Evolutionary conservation across 2,329 filamentous ascomycete species (phyloP).

Genomic region (Diaporthe sp.): DNA sequence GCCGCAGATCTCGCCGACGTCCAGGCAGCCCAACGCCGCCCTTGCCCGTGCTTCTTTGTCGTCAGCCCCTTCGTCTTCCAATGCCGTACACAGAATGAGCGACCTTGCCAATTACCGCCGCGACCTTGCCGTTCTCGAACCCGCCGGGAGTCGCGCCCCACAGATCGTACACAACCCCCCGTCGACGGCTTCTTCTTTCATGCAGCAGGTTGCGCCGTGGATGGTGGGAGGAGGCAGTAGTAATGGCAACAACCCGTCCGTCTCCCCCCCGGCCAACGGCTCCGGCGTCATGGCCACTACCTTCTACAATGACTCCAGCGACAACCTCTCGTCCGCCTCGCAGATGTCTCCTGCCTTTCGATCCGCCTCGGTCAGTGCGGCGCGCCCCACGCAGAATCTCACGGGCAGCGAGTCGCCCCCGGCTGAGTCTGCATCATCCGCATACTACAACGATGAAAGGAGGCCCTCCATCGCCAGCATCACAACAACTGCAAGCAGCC

Average conservation of each 20-base stretch:
- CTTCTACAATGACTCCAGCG: slow-evolving; percentile 83
- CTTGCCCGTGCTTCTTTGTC: slow-evolving; percentile 56
- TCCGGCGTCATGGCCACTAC: slow-evolving; percentile 60
- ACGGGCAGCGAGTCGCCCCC: slow-evolving; percentile 73
- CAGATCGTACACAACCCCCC: slow-evolving; percentile 65
- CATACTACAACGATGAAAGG: slow-evolving; percentile 78
- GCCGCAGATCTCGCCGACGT: slow-evolving; percentile 61
- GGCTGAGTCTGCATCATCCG: slow-evolving; percentile 46
- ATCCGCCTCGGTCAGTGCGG: slow-evolving; percentile 55
- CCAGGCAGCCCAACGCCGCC: slow-evolving; percentile 44
- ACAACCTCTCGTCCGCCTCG: slow-evolving; percentile 72
- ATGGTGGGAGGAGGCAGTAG: slow-evolving; percentile 55
- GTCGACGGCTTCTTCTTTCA: slow-evolving; percentile 57
- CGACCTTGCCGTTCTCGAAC: slow-evolving; percentile 78
- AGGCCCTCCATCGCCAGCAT: slow-evolving; percentile 91
- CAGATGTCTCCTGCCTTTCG: slow-evolving; percentile 81
- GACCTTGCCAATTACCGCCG: slow-evolving; percentile 79
- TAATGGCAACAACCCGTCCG: slow-evolving; percentile 53
- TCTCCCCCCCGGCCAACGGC: slow-evolving; percentile 51
- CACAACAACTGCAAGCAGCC: slow-evolving; percentile 84
- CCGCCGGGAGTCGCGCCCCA: slow-evolving; percentile 68
- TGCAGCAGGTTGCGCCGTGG: slow-evolving; percentile 71
- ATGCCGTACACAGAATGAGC: slow-evolving; percentile 69
- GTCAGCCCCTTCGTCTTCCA: slow-evolving; percentile 56
- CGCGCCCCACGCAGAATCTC: slow-evolving; percentile 56